Evolutionary conservation across 106 monocot genomes (phyloP), one percentile per base, ranked within the genome.

Genomic region (Xerophyta viscosa): DNA sequence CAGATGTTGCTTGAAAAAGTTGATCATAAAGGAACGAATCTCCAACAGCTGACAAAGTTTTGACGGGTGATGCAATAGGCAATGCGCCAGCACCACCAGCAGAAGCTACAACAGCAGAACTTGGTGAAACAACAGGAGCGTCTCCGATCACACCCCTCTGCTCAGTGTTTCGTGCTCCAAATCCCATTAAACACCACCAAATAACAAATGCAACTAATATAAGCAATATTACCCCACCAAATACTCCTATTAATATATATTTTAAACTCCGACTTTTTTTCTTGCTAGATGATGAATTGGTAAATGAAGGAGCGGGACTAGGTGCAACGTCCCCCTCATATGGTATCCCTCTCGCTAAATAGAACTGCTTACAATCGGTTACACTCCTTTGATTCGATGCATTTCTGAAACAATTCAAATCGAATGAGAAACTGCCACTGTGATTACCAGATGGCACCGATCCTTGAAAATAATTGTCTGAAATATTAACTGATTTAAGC

Each of bases 381-480:
- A 14, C 43, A 28, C 52, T 74, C 50, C 92, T 63, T 51, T 87
- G 87, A 18, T 54, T 62, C 11, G 63, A 18, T 8, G 52, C 51
- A 48, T 77, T 68, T 6, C 15, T 24, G 31, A 93, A 64, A 69
- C 92, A 87, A 50, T 93, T 93, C 22, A 15, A 29, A 14, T 31
- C 44, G 37, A 87, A 37, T 14, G 79, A 69, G 2, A 46, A 46
- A 29, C 68, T 77, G 18, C 14, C 37, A 27, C 22, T 37, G 11
- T 10, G 13, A 29, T 9, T 19, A 9, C 52, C 50, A 4, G 41
- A 15, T 5, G 76, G 72, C 29, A 52, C 55, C 0, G 8, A 31
- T 41, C 92, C 86, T 48, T 92, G 45, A 19, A 92, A 87, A 37
- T 82, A 92, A 27, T 92, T 92, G 2, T 21, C 45, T 0, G 87